phyloP scores from a whole-genome alignment of 306 rosid species.

The Trifolium repens region DNA sequence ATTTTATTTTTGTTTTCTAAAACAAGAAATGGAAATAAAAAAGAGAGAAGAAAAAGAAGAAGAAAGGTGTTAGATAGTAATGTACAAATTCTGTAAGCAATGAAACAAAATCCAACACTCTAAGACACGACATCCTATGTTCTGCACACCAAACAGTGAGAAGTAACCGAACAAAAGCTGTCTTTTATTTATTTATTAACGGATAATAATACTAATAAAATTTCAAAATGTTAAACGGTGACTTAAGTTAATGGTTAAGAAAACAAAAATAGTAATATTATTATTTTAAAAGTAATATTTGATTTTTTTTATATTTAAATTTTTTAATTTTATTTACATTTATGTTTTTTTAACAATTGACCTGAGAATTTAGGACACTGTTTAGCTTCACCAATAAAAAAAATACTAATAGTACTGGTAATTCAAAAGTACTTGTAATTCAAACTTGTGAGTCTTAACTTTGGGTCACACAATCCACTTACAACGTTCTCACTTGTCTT shows the following conservation, averaged over 20 bases:
- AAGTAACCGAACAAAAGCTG: neutral
- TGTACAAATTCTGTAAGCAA: conserved; percentile 17
- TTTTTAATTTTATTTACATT: no score
- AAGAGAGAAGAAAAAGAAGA: neutral
- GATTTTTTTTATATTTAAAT: no score
- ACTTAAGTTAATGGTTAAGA: neutral
- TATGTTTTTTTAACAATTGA: no score
- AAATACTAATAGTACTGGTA: neutral
- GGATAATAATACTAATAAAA: no score
- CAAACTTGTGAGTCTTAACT: conserved; percentile 22
- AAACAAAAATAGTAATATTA: no score
- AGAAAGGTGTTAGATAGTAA: neutral
- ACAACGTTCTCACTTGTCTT: conserved; percentile 16
- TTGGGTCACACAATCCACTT: conserved; percentile 23
- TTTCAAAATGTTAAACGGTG: no score
- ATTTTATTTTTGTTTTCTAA: neutral
- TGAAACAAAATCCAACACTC: conserved; percentile 42
- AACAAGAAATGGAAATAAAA: neutral
- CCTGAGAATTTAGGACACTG: rapidly evolving
- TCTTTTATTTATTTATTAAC: neutral
- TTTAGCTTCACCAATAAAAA: no score
- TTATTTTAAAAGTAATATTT: no score
- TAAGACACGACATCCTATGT: conserved; percentile 52
- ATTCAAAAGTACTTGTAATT: neutral
- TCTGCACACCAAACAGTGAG: neutral